Evolutionary conservation across 2,329 filamentous ascomycete genomes (phyloP), one percentile per base, ranked within the genome.

Genomic region (Teratosphaeria gauchensis): DNA sequence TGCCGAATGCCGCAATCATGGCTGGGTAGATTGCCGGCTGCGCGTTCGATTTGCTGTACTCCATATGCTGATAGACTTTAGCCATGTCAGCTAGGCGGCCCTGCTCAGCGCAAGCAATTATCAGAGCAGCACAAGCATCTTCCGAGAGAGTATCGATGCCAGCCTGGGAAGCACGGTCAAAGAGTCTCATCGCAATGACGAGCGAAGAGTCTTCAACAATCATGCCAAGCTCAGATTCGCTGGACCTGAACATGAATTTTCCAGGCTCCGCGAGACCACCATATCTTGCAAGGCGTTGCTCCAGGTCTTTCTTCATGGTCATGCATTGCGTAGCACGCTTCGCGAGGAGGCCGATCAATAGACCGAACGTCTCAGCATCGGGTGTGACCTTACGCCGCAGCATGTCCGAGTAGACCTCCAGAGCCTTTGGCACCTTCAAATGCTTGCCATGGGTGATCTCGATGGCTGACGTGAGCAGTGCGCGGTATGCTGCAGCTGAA

Each of bases 351-450:
- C 88, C 85, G 58, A 99, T 88, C 19, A 99, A 79, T 35, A 91
- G 91, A 69, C 90, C 85, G 75, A 95, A 97, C 0, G 92, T 97
- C 59, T 88, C 84, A 57, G 86, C 85, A 71, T 96, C 87, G 7
- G 92, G 92, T 21, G 82, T 77, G 28, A 97, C 86, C 66, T 87
- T 87, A 64, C 92, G 88, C 64, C 87, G 85, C 66, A 96, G 84
- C 94, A 99, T 97, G 72, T 97, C 92, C 16, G 91, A 88, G 73
- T 97, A 99, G 56, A 99, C 89, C 76, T 96, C 92, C 56, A 97
- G 81, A 4, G 90, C 91, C 77, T 95, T 95, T 62, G 90, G 87
- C 14, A 95, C 89, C 56, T 94, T 85, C 75, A 95, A 88, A 57
- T 88, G 87, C 73, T 86, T 88, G 72, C 89, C 86, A 28, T 81